phyloP scores from a whole-genome alignment of 129 eudicot genomes.

The Erigeron canadensis region DNA sequence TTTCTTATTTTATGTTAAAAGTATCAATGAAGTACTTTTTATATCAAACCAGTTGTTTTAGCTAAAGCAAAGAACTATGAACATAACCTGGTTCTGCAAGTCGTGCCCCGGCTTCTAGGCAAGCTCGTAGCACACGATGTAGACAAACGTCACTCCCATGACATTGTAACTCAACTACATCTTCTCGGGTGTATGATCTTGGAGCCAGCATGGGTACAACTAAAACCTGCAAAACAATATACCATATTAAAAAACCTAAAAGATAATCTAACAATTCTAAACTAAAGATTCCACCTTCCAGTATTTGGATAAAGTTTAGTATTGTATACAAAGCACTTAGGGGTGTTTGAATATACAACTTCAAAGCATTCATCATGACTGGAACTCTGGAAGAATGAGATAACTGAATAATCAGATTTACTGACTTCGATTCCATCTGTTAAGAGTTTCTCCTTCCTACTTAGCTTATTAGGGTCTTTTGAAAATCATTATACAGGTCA shows the following conservation, averaged over 20 bases:
- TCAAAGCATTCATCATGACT: not conserved
- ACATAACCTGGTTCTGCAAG: slow-evolving; percentile 93
- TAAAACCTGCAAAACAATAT: slow-evolving; percentile 49
- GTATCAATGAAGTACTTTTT: too few species aligned
- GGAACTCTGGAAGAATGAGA: too few species aligned
- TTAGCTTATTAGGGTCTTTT: too few species aligned
- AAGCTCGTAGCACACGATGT: slow-evolving; percentile 84
- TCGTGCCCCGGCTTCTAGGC: slow-evolving; percentile 90
- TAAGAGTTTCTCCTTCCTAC: too few species aligned
- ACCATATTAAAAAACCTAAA: not conserved
- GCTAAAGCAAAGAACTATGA: not conserved
- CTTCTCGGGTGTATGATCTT: slow-evolving; percentile 94
- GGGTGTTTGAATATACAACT: not conserved
- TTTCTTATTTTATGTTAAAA: not conserved
- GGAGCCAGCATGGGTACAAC: slow-evolving; percentile 94
- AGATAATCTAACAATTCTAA: not conserved
- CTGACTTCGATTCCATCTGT: too few species aligned
- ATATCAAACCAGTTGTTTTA: too few species aligned
- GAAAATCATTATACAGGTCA: too few species aligned
- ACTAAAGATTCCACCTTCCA: slow-evolving; percentile 1
- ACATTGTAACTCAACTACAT: slow-evolving; percentile 93
- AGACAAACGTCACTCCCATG: slow-evolving; percentile 94
- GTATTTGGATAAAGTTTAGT: too few species aligned
- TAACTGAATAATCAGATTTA: too few species aligned
- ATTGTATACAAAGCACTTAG: not conserved